These are phyloP conservation scores for Chlorella sp. DNA, from an alignment of 139 green algal species.

Conservation along the genomic window DNA sequence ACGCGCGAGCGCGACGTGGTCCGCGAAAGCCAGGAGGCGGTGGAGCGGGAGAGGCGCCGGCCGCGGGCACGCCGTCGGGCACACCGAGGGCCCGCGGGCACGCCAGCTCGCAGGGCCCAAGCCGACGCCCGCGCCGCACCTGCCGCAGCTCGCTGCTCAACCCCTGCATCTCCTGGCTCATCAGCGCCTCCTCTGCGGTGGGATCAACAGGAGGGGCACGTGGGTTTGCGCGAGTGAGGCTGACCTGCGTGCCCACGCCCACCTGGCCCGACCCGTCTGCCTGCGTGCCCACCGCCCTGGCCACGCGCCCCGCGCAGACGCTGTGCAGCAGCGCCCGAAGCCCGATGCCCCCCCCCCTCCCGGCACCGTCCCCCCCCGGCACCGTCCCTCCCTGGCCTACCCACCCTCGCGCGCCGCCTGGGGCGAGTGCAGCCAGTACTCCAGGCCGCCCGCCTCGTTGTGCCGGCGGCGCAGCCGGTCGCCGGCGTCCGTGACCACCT, in stretches of 20 bases:
- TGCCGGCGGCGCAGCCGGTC: constrained; percentile 55
- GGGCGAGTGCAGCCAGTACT: constrained; percentile 59
- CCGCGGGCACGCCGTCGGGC: too few species aligned
- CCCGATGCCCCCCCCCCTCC: neutral
- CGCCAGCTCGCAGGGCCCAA: too few species aligned
- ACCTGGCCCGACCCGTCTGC: neutral
- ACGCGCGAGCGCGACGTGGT: neutral
- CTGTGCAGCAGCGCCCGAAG: neutral
- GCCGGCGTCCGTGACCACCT: constrained; percentile 35
- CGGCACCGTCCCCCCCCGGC: neutral
- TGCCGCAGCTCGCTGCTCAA: constrained; percentile 36
- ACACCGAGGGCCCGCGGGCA: too few species aligned
- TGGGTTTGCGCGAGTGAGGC: neutral
- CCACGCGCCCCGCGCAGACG: neutral
- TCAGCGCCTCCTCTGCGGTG: constrained; percentile 27
- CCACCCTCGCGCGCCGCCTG: constrained; percentile 3
- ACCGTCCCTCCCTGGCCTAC: neutral
- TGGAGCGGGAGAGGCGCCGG: too few species aligned
- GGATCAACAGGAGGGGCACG: neutral
- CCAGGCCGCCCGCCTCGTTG: constrained; percentile 63
- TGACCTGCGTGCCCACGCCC: neutral
- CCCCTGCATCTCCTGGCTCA: constrained; percentile 27
- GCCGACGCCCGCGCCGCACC: neutral
- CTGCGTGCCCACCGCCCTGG: neutral
- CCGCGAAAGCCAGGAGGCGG: too few species aligned